Percentiles rank a stretch among this genome's conserved stretches.
Evolutionary conservation across 768 basidiomycete species (phyloP).

Genomic region (Rossbeevera mucosa): DNA sequence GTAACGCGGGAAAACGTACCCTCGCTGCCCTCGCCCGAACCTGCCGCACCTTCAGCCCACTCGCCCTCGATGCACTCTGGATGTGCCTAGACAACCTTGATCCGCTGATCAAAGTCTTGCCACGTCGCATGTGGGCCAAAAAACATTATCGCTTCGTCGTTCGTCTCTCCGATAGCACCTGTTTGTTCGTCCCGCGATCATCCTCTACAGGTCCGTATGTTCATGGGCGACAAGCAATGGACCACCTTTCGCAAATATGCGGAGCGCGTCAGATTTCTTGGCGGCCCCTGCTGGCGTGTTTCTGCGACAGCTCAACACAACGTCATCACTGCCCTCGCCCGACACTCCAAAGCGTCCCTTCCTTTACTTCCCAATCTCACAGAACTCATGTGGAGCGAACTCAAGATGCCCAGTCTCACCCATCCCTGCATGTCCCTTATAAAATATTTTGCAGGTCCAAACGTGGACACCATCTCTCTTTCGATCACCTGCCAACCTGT

Average conservation of each 20-base stretch:
- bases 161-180: not conserved
- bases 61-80: slow-evolving; percentile 27
- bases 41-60: slow-evolving; percentile 19
- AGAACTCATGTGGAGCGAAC: slow-evolving; percentile 22
- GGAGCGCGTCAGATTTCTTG: slow-evolving; percentile 19
- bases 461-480: slow-evolving; percentile 18
- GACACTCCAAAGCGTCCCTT: slow-evolving; percentile 8
- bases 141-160: slow-evolving; percentile 21
- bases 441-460: slow-evolving; percentile 22
- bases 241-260: slow-evolving; percentile 22
- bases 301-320: slow-evolving; percentile 14
- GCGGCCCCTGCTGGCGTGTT: slow-evolving; percentile 22
- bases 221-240: slow-evolving; percentile 28
- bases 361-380: slow-evolving; percentile 27
- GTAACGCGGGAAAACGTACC: slow-evolving; percentile 16
- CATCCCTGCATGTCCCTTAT: slow-evolving; percentile 24
- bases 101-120: slow-evolving; percentile 24
- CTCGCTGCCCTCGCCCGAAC: slow-evolving; percentile 27
- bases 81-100: slow-evolving; percentile 26
- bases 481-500: slow-evolving; percentile 23
- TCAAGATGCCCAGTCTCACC: slow-evolving; percentile 20
- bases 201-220: slow-evolving; percentile 16
- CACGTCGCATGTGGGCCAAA: slow-evolving; percentile 24
- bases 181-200: not conserved
- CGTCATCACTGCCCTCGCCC: slow-evolving; percentile 14